Percentiles rank a stretch among this genome's conserved stretches.
Evolutionary conservation across 2,329 filamentous ascomycete species (phyloP).

Genomic region (Sphaceloma murrayae): DNA sequence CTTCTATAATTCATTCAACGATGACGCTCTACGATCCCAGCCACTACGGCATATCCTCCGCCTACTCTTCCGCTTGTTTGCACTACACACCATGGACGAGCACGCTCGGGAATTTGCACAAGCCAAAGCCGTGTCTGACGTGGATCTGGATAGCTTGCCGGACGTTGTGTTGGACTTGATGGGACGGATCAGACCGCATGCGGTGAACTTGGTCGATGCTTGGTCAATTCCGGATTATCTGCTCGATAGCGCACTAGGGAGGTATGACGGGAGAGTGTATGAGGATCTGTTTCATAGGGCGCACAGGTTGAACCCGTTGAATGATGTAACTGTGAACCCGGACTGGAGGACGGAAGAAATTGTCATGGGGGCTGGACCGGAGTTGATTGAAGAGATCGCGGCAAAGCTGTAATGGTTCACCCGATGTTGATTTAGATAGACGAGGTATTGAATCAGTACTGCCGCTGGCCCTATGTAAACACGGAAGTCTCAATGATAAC

Average conservation of each 20-base stretch:
- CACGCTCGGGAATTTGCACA: slow-evolving; percentile 39
- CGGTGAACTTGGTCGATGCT: slow-evolving; percentile 43
- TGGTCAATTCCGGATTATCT: slow-evolving; percentile 47
- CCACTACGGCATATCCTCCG: slow-evolving; percentile 30
- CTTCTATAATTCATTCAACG: slow-evolving; percentile 35
- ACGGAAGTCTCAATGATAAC: too few species aligned
- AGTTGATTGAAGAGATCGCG: slow-evolving; percentile 23
- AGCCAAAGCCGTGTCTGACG: slow-evolving; percentile 34
- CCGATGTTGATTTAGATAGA: too few species aligned
- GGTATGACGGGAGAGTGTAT: slow-evolving; percentile 45
- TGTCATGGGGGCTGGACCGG: slow-evolving; percentile 35
- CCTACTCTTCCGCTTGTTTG: slow-evolving; percentile 40
- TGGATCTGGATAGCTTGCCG: slow-evolving; percentile 34
- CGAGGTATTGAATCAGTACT: too few species aligned
- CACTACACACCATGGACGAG: slow-evolving; percentile 39
- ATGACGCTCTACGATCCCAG: slow-evolving; percentile 23
- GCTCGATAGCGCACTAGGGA: slow-evolving; percentile 43
- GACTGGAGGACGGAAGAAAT: slow-evolving; percentile 42
- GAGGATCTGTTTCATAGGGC: slow-evolving; percentile 45
- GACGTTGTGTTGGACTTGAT: slow-evolving; percentile 39
- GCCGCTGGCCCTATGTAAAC: too few species aligned
- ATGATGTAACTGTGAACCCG: slow-evolving; percentile 42
- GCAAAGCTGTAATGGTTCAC: slow-evolving; percentile 28
- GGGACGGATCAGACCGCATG: slow-evolving; percentile 41
- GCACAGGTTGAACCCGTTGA: slow-evolving; percentile 44